phyloP scores from a whole-genome alignment of 2,329 filamentous ascomycete genomes.

The Rhytidhysteron rufulum region DNA sequence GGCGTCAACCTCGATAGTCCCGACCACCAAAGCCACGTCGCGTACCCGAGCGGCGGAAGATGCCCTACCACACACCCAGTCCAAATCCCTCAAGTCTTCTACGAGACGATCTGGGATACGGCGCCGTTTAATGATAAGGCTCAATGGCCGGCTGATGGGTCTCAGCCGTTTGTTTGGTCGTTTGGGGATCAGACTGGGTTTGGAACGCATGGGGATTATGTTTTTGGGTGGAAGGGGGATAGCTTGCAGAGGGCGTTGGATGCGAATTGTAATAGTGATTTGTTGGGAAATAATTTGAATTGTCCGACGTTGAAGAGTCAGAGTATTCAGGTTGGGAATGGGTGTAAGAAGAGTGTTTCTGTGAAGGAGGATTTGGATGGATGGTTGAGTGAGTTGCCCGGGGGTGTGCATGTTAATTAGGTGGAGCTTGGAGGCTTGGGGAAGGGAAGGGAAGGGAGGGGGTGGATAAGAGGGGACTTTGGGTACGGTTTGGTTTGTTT shows the following conservation, averaged over 20 bases:
- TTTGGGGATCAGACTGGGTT: conserved; percentile 42
- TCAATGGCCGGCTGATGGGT: conserved; percentile 20
- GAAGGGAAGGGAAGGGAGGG: too few relatives aligned
- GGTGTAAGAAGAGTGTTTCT: conserved; percentile 58
- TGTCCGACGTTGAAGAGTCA: conserved; percentile 44
- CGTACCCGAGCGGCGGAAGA: conserved; percentile 43
- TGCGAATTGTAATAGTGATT: conserved; percentile 6
- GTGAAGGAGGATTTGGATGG: conserved; percentile 79
- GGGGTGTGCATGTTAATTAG: conserved; percentile 9
- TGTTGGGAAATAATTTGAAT: conserved; percentile 37
- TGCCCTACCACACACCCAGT: conserved; percentile 50
- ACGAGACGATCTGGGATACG: conserved; percentile 26
- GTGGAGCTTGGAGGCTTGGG: background rate
- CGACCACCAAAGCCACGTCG: conserved; percentile 8
- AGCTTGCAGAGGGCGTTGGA: conserved; percentile 40
- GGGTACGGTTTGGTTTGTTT: background rate
- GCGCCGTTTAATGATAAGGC: conserved; percentile 24
- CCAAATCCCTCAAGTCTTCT: conserved; percentile 18
- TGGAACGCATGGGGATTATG: conserved; percentile 50
- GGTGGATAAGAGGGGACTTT: background rate
- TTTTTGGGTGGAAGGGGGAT: conserved; percentile 51
- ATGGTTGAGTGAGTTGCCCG: conserved; percentile 51
- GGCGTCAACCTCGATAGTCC: conserved; percentile 4
- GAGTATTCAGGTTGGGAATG: conserved; percentile 43
- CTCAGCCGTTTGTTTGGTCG: conserved; percentile 25